phyloP scores from a whole-genome alignment of 441 rosid species.

The Monsonia emarginata region DNA sequence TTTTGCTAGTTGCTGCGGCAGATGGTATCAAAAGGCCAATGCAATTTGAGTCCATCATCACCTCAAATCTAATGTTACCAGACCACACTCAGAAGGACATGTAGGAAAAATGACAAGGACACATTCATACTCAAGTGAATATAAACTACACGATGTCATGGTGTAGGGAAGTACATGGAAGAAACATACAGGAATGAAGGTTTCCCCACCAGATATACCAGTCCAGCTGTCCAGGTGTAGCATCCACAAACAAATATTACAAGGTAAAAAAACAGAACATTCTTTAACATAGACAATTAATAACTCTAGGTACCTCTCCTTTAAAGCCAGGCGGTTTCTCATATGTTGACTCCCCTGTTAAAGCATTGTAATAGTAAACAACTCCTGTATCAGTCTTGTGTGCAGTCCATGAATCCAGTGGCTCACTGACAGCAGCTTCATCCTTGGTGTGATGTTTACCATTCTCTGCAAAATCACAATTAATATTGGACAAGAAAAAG shows the following conservation, averaged over 20 bases:
- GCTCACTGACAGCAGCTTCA: conserved; percentile 32
- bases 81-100: neutral
- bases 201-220: neutral
- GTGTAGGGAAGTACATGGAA: neutral
- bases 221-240: no score
- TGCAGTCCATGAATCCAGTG: conserved; percentile 77
- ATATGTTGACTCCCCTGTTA: conserved; percentile 80
- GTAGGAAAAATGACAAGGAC: neutral
- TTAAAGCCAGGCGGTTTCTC: conserved; percentile 74
- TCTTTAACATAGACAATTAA: conserved; percentile 11
- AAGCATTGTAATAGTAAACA: conserved; percentile 81
- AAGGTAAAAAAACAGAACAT: neutral
- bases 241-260: conserved; percentile 12
- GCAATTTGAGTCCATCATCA: neutral
- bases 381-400: conserved; percentile 75
- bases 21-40: neutral
- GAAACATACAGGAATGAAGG: neutral
- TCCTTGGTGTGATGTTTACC: conserved; percentile 30
- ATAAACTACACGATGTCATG: neutral
- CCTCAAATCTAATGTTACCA: neutral
- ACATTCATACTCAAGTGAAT: neutral
- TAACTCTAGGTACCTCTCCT: conserved; percentile 50
- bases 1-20: neutral
- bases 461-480: conserved; percentile 43
- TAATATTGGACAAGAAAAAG: conserved; percentile 29